Percentiles rank a stretch among this genome's conserved stretches.
Evolutionary conservation across 208 protist species (phyloP).

Genomic region (Crithidia brevicula): DNA sequence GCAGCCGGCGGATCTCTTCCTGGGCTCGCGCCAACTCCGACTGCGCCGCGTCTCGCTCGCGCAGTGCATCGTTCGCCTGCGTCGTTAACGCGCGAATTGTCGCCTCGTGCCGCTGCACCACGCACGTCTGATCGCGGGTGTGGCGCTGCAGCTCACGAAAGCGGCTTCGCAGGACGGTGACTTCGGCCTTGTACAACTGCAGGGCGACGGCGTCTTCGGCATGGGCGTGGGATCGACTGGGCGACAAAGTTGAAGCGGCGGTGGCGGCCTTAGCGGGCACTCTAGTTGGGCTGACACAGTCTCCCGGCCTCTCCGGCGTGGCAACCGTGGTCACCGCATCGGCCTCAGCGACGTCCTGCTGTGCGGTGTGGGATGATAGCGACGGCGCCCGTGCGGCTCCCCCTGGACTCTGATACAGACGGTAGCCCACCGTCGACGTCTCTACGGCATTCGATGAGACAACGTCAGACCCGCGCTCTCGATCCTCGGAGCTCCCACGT

Average conservation of each 20-base stretch:
- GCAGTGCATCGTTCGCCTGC: not conserved
- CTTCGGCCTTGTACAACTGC: slow-evolving; percentile 19
- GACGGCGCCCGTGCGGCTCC: not conserved
- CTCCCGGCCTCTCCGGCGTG: no score
- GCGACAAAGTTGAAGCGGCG: not conserved
- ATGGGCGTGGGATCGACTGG: not conserved
- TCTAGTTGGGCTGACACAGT: no score
- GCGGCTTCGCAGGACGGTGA: slow-evolving; percentile 12
- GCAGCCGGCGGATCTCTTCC: slow-evolving; percentile 5
- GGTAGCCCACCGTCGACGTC: slow-evolving; percentile 21
- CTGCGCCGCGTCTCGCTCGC: slow-evolving; percentile 6
- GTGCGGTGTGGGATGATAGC: not conserved
- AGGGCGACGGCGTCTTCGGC: slow-evolving; percentile 2
- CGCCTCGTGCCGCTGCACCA: slow-evolving; percentile 17
- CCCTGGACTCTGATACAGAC: slow-evolving; percentile 2
- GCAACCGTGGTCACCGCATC: no score
- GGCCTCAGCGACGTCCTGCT: no score
- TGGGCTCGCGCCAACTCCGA: not conserved
- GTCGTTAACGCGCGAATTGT: slow-evolving; percentile 6
- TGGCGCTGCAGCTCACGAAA: slow-evolving; percentile 26
- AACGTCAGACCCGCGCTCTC: not conserved
- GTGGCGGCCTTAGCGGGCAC: not conserved
- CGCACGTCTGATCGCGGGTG: slow-evolving; percentile 17
- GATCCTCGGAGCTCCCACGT: not conserved
- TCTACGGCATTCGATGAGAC: not conserved